Percentiles rank a stretch among this genome's conserved stretches.
Conservation (phyloP, 1,284 basidiomycete genomes). For the Sporisorium graminicola region DNA sequence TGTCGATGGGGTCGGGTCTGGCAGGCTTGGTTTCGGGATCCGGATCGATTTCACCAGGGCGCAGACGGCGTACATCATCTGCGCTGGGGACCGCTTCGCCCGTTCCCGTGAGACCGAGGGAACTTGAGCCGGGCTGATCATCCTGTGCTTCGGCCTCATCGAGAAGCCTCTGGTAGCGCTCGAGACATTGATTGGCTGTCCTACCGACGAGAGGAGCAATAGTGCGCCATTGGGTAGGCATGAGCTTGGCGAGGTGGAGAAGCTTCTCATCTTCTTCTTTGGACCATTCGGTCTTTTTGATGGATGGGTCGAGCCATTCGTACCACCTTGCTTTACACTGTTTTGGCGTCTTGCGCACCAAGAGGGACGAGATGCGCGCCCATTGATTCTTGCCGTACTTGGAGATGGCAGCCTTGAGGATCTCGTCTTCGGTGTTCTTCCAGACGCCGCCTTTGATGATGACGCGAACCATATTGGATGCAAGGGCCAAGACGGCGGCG, state of each 20-base stretch:
- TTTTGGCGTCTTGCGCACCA: conserved; percentile 98
- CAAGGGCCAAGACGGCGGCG: not conserved
- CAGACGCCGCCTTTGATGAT: conserved; percentile 69
- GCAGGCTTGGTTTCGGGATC: conserved; percentile 99
- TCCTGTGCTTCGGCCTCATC: conserved; percentile 82
- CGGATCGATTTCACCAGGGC: conserved; percentile 97
- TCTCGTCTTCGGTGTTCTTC: conserved; percentile 70
- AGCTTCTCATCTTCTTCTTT: conserved; percentile 97
- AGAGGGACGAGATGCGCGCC: conserved; percentile 97
- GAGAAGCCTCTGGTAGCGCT: conserved; percentile 96
- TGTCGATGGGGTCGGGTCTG: conserved; percentile 97
- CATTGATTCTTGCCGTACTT: conserved; percentile 73
- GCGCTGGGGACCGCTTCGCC: conserved; percentile 83
- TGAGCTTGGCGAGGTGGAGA: conserved; percentile 95
- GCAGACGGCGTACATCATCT: conserved; percentile 87
- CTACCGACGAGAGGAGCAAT: conserved; percentile 98
- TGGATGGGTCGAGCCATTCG: conserved; percentile 99
- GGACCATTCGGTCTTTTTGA: conserved; percentile 93
- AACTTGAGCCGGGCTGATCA: conserved; percentile 44
- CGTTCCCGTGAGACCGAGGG: conserved; percentile 82
- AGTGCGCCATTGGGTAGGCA: conserved; percentile 99
- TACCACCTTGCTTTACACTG: conserved; percentile 99
- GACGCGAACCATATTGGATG: conserved; percentile 62
- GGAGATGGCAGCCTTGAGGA: conserved; percentile 69
- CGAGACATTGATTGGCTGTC: conserved; percentile 98